These are phyloP conservation scores for Antitrichia curtipendula DNA, from an alignment of 225 moss, liverwort and hornwort species.

Conservation along the genomic window DNA sequence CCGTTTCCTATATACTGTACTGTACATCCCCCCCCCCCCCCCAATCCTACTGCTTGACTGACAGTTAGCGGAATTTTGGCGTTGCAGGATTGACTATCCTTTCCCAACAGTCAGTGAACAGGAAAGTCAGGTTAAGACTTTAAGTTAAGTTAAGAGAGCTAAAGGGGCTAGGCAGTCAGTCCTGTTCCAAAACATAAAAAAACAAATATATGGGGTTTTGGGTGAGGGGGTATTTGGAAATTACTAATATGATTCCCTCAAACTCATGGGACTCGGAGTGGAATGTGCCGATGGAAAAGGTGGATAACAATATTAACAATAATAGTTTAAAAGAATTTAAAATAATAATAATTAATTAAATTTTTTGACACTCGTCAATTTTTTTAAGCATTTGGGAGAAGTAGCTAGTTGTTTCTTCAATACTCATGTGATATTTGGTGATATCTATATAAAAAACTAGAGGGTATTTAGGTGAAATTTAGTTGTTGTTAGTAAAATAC, in stretches of 20 bases:
- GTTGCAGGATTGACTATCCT: neutral
- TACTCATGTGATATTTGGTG: neutral
- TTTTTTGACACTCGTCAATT: too few relatives aligned
- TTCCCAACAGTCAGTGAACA: neutral
- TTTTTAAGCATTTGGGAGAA: neutral
- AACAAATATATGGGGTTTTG: neutral
- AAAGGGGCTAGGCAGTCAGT: neutral
- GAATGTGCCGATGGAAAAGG: too few relatives aligned
- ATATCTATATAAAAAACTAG: neutral
- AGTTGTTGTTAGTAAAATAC: neutral
- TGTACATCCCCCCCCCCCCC: neutral
- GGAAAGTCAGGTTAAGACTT: neutral
- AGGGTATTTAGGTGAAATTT: neutral
- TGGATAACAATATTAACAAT: too few relatives aligned
- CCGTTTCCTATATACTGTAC: fast-evolving
- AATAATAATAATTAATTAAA: too few relatives aligned
- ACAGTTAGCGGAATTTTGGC: neutral
- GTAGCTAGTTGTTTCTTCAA: neutral
- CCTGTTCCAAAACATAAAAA: neutral
- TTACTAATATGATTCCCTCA: neutral
- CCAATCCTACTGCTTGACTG: neutral
- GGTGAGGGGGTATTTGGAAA: neutral
- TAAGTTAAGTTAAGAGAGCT: too few relatives aligned
- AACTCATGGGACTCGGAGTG: neutral
- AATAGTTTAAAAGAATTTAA: too few relatives aligned